These are phyloP conservation scores for Fusarium sulawesiense DNA, from an alignment of 2,329 filamentous ascomycete genomes.

Conservation along the genomic window DNA sequence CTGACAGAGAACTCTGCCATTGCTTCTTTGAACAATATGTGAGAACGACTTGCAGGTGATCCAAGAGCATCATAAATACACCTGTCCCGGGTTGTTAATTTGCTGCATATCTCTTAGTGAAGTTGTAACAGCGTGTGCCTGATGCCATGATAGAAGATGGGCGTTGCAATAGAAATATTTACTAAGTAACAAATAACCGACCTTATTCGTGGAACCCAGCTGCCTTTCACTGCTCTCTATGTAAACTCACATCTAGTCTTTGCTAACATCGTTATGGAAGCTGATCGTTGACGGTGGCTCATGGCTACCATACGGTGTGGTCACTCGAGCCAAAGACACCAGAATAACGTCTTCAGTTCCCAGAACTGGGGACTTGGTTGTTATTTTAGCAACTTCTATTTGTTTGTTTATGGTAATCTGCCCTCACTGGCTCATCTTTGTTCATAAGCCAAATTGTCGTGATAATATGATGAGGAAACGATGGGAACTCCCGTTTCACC, in stretches of 20 bases:
- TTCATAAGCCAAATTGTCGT: not conserved
- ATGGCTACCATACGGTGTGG: not conserved
- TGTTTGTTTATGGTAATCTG: not conserved
- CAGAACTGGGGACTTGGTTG: not conserved
- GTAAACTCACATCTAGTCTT: not conserved
- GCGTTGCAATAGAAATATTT: not conserved
- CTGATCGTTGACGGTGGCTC: not conserved
- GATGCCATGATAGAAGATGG: not conserved
- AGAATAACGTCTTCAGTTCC: not conserved
- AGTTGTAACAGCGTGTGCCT: not conserved
- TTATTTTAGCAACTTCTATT: not conserved
- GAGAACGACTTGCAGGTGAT: not conserved
- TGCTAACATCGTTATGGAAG: not conserved
- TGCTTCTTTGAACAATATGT: not conserved
- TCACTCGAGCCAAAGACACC: not conserved
- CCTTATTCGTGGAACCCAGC: not conserved
- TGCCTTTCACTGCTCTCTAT: not conserved
- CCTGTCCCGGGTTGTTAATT: not conserved
- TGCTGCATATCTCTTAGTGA: not conserved
- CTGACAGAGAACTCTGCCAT: not conserved
- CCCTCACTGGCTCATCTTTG: not conserved
- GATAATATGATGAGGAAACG: accelerated
- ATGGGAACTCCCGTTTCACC: not conserved
- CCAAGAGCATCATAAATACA: not conserved
- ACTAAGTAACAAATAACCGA: not conserved